Percentiles rank a stretch among this genome's conserved stretches.
These are phyloP conservation scores for Hypocrella siamensis DNA, from an alignment of 2,329 filamentous ascomycete species.

Conservation along the genomic window DNA sequence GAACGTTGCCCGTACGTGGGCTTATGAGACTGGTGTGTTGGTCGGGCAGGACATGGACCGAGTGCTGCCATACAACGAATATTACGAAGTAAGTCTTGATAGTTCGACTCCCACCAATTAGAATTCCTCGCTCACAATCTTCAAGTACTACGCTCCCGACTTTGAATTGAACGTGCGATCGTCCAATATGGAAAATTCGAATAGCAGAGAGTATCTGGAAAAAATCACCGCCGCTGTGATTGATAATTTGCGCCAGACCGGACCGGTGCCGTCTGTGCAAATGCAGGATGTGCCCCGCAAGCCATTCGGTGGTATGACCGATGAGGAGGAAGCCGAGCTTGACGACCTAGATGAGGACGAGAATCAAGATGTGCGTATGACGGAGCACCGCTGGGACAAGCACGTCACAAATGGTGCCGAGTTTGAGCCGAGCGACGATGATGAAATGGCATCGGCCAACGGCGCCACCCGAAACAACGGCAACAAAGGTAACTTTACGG, in stretches of 20 bases:
- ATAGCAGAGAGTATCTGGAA: conserved; percentile 66
- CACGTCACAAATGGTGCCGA: conserved; percentile 63
- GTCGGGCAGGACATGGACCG: conserved; percentile 69
- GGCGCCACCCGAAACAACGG: conserved; percentile 45
- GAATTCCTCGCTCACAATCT: conserved; percentile 8
- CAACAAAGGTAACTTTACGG: conserved; percentile 33
- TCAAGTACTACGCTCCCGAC: conserved; percentile 75
- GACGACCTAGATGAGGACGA: conserved; percentile 68
- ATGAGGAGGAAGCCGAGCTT: conserved; percentile 50
- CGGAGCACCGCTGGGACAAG: conserved; percentile 70
- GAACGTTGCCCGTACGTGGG: conserved; percentile 94
- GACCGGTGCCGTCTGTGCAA: conserved; percentile 78
- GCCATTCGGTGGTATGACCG: conserved; percentile 44
- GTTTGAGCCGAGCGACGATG: conserved; percentile 77
- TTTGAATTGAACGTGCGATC: conserved; percentile 83
- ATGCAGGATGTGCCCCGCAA: conserved; percentile 62
- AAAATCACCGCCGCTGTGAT: conserved; percentile 69
- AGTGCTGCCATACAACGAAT: conserved; percentile 89
- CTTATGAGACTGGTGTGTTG: conserved; percentile 83
- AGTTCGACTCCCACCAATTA: not conserved
- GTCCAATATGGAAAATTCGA: conserved; percentile 82
- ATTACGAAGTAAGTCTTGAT: conserved; percentile 50
- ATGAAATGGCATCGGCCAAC: conserved; percentile 60
- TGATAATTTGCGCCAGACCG: conserved; percentile 75
- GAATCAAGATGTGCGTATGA: conserved; percentile 70